These are phyloP conservation scores for Jaminaea rosea DNA, from an alignment of 1,284 basidiomycete species.

Conservation along the genomic window DNA sequence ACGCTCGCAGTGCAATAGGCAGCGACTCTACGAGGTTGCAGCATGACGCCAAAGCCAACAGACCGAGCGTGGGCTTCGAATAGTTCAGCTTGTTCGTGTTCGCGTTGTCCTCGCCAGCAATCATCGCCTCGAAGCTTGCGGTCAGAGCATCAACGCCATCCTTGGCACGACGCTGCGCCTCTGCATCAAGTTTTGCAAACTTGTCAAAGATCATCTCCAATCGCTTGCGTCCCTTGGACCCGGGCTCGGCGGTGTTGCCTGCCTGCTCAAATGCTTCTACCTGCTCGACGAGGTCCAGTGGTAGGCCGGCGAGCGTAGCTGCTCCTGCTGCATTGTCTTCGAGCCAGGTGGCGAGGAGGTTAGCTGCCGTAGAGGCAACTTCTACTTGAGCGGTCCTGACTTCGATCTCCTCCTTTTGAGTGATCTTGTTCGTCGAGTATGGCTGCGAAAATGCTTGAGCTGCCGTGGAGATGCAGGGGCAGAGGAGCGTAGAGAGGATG, in stretches of 20 bases:
- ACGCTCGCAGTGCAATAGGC: not conserved
- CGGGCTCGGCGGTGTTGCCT: slow-evolving; percentile 2
- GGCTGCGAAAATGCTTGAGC: too few relatives aligned
- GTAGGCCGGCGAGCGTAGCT: not conserved
- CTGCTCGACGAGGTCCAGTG: not conserved
- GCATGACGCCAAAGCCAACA: slow-evolving; percentile 5
- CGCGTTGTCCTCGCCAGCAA: slow-evolving; percentile 1
- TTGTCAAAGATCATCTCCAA: not conserved
- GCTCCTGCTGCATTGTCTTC: not conserved
- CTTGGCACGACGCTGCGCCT: not conserved
- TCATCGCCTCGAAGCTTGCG: not conserved
- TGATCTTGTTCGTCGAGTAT: too few relatives aligned
- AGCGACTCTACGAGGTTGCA: slow-evolving; percentile 1
- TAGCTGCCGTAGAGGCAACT: not conserved
- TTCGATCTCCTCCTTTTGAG: not conserved
- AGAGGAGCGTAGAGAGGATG: not conserved
- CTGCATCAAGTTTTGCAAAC: not conserved
- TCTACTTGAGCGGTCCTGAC: not conserved
- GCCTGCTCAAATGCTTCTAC: slow-evolving; percentile 3
- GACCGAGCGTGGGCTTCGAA: not conserved
- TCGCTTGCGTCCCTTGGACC: not conserved
- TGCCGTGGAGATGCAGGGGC: not conserved
- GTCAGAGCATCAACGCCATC: slow-evolving; percentile 1
- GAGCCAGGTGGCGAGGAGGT: not conserved
- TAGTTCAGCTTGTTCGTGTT: not conserved